Base-by-base conservation (phyloP, 1,284 basidiomycete genomes). In the Leccinum fallax region DNA sequence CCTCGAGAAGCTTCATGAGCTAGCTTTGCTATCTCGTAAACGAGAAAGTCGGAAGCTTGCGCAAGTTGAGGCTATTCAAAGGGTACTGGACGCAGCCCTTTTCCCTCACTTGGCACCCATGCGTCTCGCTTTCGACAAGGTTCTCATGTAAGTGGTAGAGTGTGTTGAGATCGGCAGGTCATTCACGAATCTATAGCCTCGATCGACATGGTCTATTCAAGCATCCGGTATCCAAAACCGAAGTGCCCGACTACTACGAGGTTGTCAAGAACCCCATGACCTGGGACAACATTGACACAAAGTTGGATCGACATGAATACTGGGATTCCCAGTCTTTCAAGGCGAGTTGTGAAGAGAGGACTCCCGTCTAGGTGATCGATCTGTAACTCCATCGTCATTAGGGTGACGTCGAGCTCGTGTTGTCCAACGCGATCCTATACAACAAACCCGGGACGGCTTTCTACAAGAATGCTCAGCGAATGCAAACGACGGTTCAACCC, bases 241-340 rank as follows among this genome's bases (percentile, higher is more conserved):
- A 93, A 46, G 94, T 95, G 0, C 95, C 96, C 0, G 96, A 98
- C 73, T 99, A 99, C 74, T 93, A 90, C 71, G 90, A 95, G 57
- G 80, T 97, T 56, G 83, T 99, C 74, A 85, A 90, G 70, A 80
- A 83, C 10, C 97, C 97, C 0, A 98, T 98, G 93, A 89, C 89
- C 66, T 98, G 95, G 94, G 79, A 81, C 19, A 81, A 79, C 48
- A 97, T 99, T 64, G 88, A 92, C 32, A 77, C 79, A 26, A 95
- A 93, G 75, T 76, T 99, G 32, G 89, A 94, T 58, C 79, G 81
- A 52, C 88, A 93, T 61, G 82, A 85, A 63, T 99, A 99, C 76
- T 85, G 86, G 76, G 86, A 90, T 69, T 74, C 93, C 0, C 80
- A 85, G 21, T 79, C 86, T 4, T 95, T 99, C 79, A 88, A 88